A percentile compares a stretch with the other conserved stretches of the same genome.
These are phyloP conservation scores for Jatropha multifida DNA, from an alignment of 441 rosid genomes.

Conservation along the genomic window DNA sequence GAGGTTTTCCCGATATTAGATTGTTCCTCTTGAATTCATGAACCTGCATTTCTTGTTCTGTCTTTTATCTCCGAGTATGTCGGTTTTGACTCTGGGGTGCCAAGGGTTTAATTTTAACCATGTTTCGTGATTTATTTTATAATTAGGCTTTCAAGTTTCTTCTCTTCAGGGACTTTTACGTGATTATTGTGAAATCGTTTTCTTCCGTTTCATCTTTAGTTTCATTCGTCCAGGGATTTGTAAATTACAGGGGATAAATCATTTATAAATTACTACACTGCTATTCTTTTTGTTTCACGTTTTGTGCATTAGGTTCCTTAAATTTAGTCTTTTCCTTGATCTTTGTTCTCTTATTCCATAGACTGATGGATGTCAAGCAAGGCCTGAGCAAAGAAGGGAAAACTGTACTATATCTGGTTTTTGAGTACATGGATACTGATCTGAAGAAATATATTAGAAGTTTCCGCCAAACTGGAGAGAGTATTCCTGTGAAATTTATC, in stretches of 20 bases:
- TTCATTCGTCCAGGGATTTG: not conserved
- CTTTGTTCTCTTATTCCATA: conserved; percentile 21
- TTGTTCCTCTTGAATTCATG: not conserved
- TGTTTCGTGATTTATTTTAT: not conserved
- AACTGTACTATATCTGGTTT: conserved; percentile 92
- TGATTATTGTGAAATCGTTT: not conserved
- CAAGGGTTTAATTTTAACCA: not conserved
- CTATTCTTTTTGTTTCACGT: too few species aligned
- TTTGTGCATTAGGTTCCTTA: not conserved
- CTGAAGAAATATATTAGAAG: conserved; percentile 85
- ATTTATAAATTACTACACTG: not conserved
- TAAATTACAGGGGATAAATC: not conserved
- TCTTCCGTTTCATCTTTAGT: not conserved
- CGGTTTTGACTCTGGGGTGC: not conserved
- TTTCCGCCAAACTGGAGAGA: conserved; percentile 59
- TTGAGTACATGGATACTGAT: conserved; percentile 95
- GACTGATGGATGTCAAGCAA: conserved; percentile 93
- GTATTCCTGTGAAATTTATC: conserved; percentile 47
- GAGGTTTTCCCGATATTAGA: not conserved
- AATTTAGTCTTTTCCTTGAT: not conserved
- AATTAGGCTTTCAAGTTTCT: not conserved
- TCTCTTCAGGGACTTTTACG: not conserved
- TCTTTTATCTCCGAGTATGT: not conserved
- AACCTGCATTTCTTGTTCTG: not conserved
- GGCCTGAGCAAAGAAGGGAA: conserved; percentile 83